Percentiles rank a stretch among this genome's conserved stretches.
These are phyloP conservation scores for Alternaria sp. DNA, from an alignment of 2,329 filamentous ascomycete genomes.

Conservation along the genomic window DNA sequence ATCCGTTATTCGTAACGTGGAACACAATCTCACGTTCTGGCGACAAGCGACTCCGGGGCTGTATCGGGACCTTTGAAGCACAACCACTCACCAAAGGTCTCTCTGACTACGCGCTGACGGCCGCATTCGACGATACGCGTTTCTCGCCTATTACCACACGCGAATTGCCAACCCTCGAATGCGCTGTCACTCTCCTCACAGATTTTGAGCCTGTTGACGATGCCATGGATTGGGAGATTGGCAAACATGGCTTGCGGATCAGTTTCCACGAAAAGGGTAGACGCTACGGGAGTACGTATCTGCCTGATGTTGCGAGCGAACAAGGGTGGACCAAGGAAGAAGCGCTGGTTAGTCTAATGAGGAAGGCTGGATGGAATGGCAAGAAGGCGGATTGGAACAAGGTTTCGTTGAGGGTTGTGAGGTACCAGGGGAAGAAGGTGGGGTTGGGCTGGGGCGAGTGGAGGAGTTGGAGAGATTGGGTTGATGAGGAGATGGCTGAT, in stretches of 20 bases:
- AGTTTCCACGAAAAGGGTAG: conserved; percentile 78
- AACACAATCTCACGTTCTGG: conserved; percentile 71
- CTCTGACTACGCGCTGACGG: conserved; percentile 18
- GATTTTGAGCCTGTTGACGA: conserved; percentile 81
- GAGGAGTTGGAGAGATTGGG: conserved; percentile 82
- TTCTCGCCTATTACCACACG: conserved; percentile 64
- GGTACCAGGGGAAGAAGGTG: conserved; percentile 87
- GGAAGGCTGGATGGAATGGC: conserved; percentile 92
- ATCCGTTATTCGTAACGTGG: conserved; percentile 94
- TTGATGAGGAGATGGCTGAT: conserved; percentile 52
- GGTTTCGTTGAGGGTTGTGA: conserved; percentile 78
- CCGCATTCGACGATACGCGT: conserved; percentile 69
- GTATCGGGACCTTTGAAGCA: conserved; percentile 77
- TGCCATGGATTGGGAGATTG: conserved; percentile 85
- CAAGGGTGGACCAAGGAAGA: conserved; percentile 97
- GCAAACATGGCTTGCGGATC: conserved; percentile 86
- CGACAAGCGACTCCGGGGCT: conserved; percentile 80
- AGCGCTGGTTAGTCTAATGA: conserved; percentile 86
- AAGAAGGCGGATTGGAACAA: conserved; percentile 73
- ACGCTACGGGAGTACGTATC: conserved; percentile 85
- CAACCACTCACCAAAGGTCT: conserved; percentile 16
- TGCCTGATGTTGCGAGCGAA: conserved; percentile 90
- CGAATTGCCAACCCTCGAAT: conserved; percentile 52
- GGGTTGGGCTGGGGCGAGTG: conserved; percentile 76
- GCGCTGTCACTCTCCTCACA: conserved; percentile 79